Base-by-base conservation (phyloP, 2,329 filamentous ascomycete species). In the Talaromyces sp. region DNA sequence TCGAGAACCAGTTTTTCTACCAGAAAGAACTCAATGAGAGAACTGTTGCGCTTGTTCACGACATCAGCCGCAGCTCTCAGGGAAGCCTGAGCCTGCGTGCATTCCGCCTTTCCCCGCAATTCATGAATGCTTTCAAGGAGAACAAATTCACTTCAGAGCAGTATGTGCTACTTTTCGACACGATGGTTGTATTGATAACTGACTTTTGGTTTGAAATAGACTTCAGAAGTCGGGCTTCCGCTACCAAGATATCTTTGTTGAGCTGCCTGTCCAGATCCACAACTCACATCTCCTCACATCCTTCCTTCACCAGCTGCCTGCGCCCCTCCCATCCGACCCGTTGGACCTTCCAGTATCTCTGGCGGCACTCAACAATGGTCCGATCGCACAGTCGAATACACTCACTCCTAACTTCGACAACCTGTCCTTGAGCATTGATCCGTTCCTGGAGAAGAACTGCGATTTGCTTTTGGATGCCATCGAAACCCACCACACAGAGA, bases 1-100 rank as follows among this genome's bases (percentile, higher is more conserved):
- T 99, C 77, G 94, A 99, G 84, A 99, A 97, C 82, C 92, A 97
- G 78, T 92, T 87, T 79, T 90, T 92, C 81, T 97, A 96, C 82
- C 94, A 99, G 82, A 94, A 91, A 77, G 91, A 95, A 69, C 74
- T 85, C 69, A 96, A 96, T 75, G 91, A 94, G 78, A 83, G 85
- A 76, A 92, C 90, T 7, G 86, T 97, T 51, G 91, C 91, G 54
- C 83, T 99, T 59, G 91, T 99, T 41, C 92, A 97, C 79, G 94
- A 99, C 74, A 90, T 96, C 68, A 95, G 91, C 85, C 87, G 92
- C 76, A 97, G 92, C 76, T 91, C 92, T 10, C 92, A 97, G 79
- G 94, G 94, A 46, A 88, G 89, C 67, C 80, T 97, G 67, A 95
- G 90, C 76, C 80, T 99, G 70, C 87, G 92, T 70, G 94, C 94